Evolutionary conservation across 140 eudicot species (phyloP), one percentile per base, ranked within the genome.

Genomic region (Anethum foeniculum): DNA sequence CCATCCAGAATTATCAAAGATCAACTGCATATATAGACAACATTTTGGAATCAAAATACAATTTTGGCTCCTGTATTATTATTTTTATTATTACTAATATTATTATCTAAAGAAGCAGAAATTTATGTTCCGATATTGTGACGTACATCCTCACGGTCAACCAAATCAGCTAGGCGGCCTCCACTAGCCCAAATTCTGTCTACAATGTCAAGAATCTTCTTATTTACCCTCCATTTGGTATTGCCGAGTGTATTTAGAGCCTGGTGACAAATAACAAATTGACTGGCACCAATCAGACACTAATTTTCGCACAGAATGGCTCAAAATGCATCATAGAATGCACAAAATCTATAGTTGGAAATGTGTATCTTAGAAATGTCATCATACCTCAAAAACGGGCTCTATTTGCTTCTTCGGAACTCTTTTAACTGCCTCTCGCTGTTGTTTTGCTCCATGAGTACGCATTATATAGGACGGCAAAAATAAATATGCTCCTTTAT

Each of bases 121-220:
- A 15, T 16, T 36, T 60, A 32, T 44, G 56, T 46, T 28, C 74
- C 21, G 30, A 64, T 48, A 27, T 30, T 28, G 76, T 39, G 43
- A 86, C 96, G 58, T 76, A 95, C 99, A 84, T 95, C 97, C 62
- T 95, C 97, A 86, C 97, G 91, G 81, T 92, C 97, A 67, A 95
- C 97, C 85, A 95, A 87, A 84, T 92, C 96, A 23, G 95, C 99
- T 58, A 92, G 77, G 49, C 91, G 85, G 19, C 99, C 99, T 81
- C 99, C 97, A 82, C 79, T 88, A 87, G 97, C 97, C 99, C 99
- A 95, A 56, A 95, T 90, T 86, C 97, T 87, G 84, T 92, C 97
- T 28, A 95, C 77, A 30, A 92, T 82, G 77, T 90, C 83, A 82
- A 95, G 92, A 7, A 95, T 89, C 86, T 88, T 92, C 80, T 81